Percentiles rank a stretch among this genome's conserved stretches.
phyloP scores from a whole-genome alignment of 495 filamentous ascomycete species.

The Aspergillus haitiensis region DNA sequence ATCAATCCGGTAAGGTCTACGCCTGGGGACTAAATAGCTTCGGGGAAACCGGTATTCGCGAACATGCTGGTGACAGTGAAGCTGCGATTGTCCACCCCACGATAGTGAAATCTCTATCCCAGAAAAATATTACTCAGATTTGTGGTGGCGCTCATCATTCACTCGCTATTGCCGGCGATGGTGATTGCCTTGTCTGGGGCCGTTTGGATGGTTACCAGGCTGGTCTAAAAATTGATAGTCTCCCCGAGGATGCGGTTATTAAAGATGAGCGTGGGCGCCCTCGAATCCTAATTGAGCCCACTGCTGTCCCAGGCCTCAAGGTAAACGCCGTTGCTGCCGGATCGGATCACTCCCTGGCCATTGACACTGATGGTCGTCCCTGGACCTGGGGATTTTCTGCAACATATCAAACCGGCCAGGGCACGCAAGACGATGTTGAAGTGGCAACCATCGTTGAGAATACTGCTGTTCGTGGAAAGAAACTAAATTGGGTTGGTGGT shows the following conservation, averaged over 20 bases:
- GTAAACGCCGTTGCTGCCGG: conserved; percentile 47
- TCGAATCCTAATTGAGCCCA: conserved; percentile 58
- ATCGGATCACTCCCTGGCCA: conserved; percentile 59
- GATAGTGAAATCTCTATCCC: conserved; percentile 58
- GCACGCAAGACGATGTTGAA: conserved; percentile 56
- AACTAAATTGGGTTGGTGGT: conserved; percentile 57
- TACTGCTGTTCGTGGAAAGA: conserved; percentile 56
- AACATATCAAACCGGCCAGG: conserved; percentile 64
- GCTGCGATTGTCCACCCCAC: conserved; percentile 59
- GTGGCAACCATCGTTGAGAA: conserved; percentile 60
- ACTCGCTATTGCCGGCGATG: conserved; percentile 51
- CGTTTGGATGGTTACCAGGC: conserved; percentile 59
- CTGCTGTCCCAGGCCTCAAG: conserved; percentile 47
- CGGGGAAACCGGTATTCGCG: conserved; percentile 71
- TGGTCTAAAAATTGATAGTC: conserved; percentile 52
- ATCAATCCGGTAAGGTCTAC: conserved; percentile 68
- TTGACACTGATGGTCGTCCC: conserved; percentile 57
- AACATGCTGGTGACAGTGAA: conserved; percentile 65
- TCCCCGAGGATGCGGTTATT: conserved; percentile 52
- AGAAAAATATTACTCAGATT: conserved; percentile 45
- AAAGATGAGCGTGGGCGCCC: conserved; percentile 49
- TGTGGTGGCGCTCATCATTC: conserved; percentile 61
- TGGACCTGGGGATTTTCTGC: conserved; percentile 65
- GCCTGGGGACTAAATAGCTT: conserved; percentile 89
- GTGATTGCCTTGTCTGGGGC: conserved; percentile 60